Evolutionary conservation across 2,329 filamentous ascomycete genomes (phyloP).

Genomic region (Xylariaceae sp.): DNA sequence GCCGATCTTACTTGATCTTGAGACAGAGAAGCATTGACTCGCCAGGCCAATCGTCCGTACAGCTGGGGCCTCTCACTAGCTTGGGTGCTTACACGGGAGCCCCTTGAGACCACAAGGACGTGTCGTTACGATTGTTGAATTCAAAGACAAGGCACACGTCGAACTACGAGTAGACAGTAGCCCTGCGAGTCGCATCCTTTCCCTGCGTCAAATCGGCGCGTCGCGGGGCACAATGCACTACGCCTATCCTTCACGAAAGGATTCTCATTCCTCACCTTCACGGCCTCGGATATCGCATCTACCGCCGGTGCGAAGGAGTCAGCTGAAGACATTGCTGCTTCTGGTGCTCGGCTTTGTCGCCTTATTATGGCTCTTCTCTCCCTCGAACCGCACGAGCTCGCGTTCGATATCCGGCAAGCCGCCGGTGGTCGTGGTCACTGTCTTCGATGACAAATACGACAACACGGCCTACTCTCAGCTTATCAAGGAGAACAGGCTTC

Average conservation of each 20-base stretch:
- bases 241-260: conserved; percentile 81
- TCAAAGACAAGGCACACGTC: neutral
- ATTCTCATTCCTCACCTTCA: conserved; percentile 70
- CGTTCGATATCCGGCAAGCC: conserved; percentile 47
- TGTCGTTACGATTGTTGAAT: neutral
- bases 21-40: neutral
- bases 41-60: neutral
- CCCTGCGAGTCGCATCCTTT: neutral
- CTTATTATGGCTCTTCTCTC: conserved; percentile 56
- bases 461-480: conserved; percentile 63
- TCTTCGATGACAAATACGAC: conserved; percentile 64
- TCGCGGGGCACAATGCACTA: conserved; percentile 65
- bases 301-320: conserved; percentile 54
- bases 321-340: conserved; percentile 55
- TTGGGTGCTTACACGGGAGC: conserved; percentile 1
- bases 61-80: conserved; percentile 1
- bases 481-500: conserved; percentile 74
- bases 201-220: conserved; percentile 4
- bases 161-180: neutral
- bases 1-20: neutral
- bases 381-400: conserved; percentile 31
- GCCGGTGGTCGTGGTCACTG: conserved; percentile 74
- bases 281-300: conserved; percentile 53
- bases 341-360: conserved; percentile 49
- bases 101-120: conserved; percentile 1